Conservation (phyloP, 176 grass and related monocot genomes). For the Paspalum vaginatum region DNA sequence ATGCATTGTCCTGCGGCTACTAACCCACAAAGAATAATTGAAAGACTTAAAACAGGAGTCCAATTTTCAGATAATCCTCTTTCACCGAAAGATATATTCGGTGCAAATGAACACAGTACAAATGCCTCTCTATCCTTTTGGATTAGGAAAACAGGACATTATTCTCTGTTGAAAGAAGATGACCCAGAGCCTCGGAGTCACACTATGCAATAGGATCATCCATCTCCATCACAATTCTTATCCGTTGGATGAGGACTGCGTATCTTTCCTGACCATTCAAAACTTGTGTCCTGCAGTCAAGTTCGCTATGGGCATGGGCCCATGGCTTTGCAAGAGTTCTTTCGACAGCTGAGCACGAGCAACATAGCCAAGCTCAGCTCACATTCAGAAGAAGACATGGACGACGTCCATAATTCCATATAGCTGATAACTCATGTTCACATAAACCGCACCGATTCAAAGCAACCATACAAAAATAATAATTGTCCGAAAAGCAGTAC, state of each 20-base stretch:
- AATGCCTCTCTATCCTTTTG: not conserved
- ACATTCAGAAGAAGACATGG: not conserved
- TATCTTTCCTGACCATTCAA: not conserved
- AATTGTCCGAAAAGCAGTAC: not conserved
- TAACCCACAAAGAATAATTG: not conserved
- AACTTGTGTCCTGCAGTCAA: not conserved
- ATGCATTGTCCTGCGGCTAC: not conserved
- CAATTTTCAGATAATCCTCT: too few relatives aligned
- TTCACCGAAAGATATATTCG: too few relatives aligned
- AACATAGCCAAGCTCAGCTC: not conserved
- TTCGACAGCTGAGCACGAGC: not conserved
- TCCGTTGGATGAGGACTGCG: not conserved
- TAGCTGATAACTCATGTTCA: not conserved
- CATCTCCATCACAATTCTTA: not conserved
- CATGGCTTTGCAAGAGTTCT: not conserved
- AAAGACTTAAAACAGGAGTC: not conserved
- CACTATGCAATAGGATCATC: not conserved
- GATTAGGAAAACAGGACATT: not conserved
- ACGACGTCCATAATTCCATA: not conserved
- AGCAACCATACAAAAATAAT: not conserved
- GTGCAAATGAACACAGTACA: not conserved
- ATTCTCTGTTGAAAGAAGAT: conserved; percentile 3
- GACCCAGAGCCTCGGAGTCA: not conserved
- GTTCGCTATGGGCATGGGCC: not conserved
- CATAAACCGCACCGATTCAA: not conserved